Conservation (phyloP, 257 asterid genomes). For the Solanum ahanhuiri region DNA sequence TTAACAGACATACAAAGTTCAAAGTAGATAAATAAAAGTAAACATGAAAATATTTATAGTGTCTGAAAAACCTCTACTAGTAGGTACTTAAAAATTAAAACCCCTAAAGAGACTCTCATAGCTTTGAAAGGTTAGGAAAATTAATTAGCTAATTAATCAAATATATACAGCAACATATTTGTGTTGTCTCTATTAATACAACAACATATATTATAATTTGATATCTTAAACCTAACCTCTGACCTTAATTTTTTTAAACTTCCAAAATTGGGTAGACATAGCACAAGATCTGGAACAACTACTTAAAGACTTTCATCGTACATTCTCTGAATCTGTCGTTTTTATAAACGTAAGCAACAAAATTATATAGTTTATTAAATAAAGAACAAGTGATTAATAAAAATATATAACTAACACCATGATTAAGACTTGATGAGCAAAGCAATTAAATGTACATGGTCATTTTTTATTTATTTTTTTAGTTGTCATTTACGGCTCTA, state of each 20-base stretch:
- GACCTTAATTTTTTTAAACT: background rate
- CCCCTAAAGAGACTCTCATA: background rate
- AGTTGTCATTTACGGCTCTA: background rate
- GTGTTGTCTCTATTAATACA: background rate
- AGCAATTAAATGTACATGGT: background rate
- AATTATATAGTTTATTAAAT: background rate
- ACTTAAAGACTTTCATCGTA: background rate
- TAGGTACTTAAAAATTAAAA: background rate
- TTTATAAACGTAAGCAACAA: background rate
- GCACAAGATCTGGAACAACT: background rate
- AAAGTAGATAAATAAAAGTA: background rate
- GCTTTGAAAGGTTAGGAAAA: background rate
- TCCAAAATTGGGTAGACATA: background rate
- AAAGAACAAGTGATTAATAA: background rate
- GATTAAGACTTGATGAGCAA: background rate
- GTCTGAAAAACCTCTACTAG: no score
- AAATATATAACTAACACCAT: background rate
- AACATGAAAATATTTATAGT: rapidly evolving
- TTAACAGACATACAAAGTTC: background rate
- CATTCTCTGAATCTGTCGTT: background rate
- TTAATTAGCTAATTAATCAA: background rate
- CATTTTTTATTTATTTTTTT: background rate
- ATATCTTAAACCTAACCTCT: background rate
- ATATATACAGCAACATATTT: background rate
- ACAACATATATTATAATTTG: background rate